phyloP scores from a whole-genome alignment of 2,329 filamentous ascomycete species.

The Arthrobotrys megalospora region DNA sequence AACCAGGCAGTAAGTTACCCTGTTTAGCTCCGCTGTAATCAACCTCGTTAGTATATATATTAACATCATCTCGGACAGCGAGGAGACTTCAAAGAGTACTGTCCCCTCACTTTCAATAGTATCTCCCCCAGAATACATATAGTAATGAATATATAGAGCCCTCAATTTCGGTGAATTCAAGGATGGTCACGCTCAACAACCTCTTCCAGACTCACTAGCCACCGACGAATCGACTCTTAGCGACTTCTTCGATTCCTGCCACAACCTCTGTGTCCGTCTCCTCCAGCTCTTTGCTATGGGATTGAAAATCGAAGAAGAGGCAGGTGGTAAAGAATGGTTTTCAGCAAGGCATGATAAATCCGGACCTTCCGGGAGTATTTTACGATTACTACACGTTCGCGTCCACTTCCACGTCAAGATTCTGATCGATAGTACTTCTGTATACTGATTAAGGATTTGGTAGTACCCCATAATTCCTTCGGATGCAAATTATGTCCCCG shows the following conservation, averaged over 20 bases:
- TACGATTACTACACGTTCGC: slow-evolving; percentile 80
- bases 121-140: background rate
- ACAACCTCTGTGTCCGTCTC: slow-evolving; percentile 79
- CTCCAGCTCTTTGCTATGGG: slow-evolving; percentile 84
- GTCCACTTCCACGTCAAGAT: too few species aligned
- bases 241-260: slow-evolving; percentile 79
- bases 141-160: slow-evolving; percentile 72
- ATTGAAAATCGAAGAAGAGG: slow-evolving; percentile 72
- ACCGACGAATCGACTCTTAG: slow-evolving; percentile 75
- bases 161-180: slow-evolving; percentile 91
- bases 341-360: slow-evolving; percentile 74
- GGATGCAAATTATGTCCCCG: slow-evolving; percentile 69
- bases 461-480: slow-evolving; percentile 69
- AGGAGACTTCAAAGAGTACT: slow-evolving; percentile 89
- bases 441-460: background rate
- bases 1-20: slow-evolving; percentile 77
- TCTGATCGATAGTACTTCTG: too few species aligned
- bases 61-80: slow-evolving; percentile 69
- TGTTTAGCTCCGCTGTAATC: background rate
- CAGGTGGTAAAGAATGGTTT: slow-evolving; percentile 72
- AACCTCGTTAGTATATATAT: background rate
- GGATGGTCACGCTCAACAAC: slow-evolving; percentile 79
- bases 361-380: slow-evolving; percentile 73
- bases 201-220: slow-evolving; percentile 77
- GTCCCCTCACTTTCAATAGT: background rate